Evolutionary conservation across 345 rosid species (phyloP).

Genomic region (Combretum micranthum): DNA sequence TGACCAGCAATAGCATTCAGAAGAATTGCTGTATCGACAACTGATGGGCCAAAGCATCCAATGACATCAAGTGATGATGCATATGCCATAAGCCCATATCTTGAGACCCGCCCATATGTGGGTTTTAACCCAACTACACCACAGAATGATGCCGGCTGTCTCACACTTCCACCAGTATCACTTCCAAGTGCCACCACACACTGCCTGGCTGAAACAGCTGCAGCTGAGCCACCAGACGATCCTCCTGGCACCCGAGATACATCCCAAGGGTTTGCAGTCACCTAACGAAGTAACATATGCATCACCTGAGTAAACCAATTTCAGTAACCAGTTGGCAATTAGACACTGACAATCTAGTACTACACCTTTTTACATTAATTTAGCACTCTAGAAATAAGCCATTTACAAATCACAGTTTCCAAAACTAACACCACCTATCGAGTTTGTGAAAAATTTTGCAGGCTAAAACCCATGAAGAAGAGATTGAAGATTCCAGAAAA

Average conservation of each 20-base stretch:
- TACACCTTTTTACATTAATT: too few species aligned
- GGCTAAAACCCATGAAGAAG: too few species aligned
- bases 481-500: too few species aligned
- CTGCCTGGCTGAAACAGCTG: slow-evolving; percentile 90
- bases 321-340: slow-evolving; percentile 18
- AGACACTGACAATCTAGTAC: not conserved
- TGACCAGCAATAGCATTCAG: slow-evolving; percentile 78
- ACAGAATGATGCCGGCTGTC: slow-evolving; percentile 94
- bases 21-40: slow-evolving; percentile 81
- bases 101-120: slow-evolving; percentile 89
- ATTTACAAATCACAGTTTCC: too few species aligned
- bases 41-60: slow-evolving; percentile 83
- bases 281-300: slow-evolving; percentile 46
- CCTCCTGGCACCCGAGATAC: slow-evolving; percentile 87
- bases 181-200: slow-evolving; percentile 87
- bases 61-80: slow-evolving; percentile 91
- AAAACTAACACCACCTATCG: too few species aligned
- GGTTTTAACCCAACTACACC: slow-evolving; percentile 96
- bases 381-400: too few species aligned
- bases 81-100: slow-evolving; percentile 94
- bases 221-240: slow-evolving; percentile 95
- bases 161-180: slow-evolving; percentile 98
- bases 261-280: slow-evolving; percentile 92
- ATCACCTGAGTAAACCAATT: slow-evolving; percentile 39
- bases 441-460: too few species aligned